Conservation (phyloP, 352 stramenopile genomes). For the Phytophthora cactorum region DNA sequence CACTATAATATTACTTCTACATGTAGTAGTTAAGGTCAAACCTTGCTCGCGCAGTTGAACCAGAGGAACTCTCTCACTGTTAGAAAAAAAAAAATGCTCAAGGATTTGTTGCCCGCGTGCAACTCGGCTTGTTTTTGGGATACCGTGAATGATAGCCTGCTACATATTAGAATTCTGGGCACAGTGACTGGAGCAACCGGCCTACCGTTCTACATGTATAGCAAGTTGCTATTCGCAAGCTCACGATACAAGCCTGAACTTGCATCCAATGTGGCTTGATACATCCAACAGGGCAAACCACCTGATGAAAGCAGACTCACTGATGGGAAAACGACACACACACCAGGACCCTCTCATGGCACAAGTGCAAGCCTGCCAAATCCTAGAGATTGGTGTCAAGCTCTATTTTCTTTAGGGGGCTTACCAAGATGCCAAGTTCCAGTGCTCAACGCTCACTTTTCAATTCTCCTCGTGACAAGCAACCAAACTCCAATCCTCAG, state of each 20-base stretch:
- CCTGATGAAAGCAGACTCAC: background rate
- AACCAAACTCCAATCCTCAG: no score
- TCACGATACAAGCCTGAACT: background rate
- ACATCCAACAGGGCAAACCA: background rate
- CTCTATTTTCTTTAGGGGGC: background rate
- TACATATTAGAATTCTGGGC: background rate
- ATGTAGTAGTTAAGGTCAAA: background rate
- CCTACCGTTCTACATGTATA: no score
- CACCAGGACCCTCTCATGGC: constrained; percentile 1
- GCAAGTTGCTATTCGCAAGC: no score
- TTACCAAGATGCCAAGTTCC: constrained; percentile 16
- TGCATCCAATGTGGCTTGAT: constrained; percentile 11
- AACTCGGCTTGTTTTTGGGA: constrained; percentile 21
- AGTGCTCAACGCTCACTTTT: constrained; percentile 19
- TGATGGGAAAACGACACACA: background rate
- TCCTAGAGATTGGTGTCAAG: background rate
- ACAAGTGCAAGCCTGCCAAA: constrained; percentile 12
- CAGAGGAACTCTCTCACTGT: constrained; percentile 6
- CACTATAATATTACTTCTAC: no score
- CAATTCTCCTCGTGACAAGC: constrained; percentile 10
- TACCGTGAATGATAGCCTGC: constrained; percentile 3
- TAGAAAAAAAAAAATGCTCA: constrained; percentile 14
- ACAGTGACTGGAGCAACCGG: no score
- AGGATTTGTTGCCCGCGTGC: constrained; percentile 13
- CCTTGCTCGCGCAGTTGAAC: background rate